These are phyloP conservation scores for Tilletia walkeri DNA, from an alignment of 1,284 basidiomycete species.

Conservation along the genomic window DNA sequence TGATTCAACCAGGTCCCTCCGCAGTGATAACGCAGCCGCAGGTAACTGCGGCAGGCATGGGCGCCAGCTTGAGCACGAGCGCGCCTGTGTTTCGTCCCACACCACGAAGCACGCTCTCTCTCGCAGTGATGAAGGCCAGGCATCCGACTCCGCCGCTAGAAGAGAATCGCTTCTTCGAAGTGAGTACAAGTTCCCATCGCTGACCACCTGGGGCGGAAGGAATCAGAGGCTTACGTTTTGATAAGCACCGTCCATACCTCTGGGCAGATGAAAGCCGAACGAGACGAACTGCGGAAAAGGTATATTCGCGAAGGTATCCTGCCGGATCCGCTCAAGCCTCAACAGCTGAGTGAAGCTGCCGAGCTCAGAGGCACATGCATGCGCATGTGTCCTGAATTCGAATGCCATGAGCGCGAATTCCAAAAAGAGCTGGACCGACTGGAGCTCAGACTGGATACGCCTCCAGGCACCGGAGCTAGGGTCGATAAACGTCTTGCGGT, in stretches of 20 bases:
- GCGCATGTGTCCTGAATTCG: conserved; percentile 92
- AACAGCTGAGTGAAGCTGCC: conserved; percentile 79
- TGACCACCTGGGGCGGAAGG: background rate
- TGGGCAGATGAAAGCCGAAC: conserved; percentile 60
- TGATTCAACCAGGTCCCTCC: too few relatives aligned
- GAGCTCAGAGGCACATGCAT: conserved; percentile 84
- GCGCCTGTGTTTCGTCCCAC: background rate
- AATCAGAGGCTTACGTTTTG: too few relatives aligned
- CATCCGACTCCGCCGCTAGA: conserved; percentile 5
- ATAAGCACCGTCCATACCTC: background rate
- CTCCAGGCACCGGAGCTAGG: conserved; percentile 58
- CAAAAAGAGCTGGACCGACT: conserved; percentile 84
- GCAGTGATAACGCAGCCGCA: too few relatives aligned
- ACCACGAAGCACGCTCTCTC: background rate
- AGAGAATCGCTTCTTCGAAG: conserved; percentile 13
- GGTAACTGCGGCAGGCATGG: too few relatives aligned
- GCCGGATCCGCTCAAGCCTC: conserved; percentile 75
- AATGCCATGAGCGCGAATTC: conserved; percentile 82
- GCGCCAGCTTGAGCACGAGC: background rate
- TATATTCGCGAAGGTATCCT: conserved; percentile 83
- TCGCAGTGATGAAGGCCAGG: background rate
- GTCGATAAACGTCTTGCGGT: conserved; percentile 84
- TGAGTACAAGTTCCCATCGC: background rate
- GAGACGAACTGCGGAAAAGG: conserved; percentile 71
- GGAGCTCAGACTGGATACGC: conserved; percentile 60